A percentile compares a stretch with the other conserved stretches of the same genome.
Conservation (phyloP, 75 land plant species). For the Pseudotsuga menziesii region DNA sequence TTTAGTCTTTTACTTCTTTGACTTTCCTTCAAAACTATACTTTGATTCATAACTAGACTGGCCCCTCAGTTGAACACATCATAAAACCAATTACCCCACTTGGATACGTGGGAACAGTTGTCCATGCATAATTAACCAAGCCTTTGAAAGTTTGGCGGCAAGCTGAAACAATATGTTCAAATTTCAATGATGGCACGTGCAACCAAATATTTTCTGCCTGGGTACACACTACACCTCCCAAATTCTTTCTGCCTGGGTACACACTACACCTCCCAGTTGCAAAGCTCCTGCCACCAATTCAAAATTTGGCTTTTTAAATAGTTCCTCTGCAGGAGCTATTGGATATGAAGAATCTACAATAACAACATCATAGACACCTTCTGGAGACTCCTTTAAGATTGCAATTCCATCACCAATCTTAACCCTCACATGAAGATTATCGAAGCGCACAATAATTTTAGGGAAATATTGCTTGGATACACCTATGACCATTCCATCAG, state of each 20-base stretch:
- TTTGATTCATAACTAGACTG: too few relatives aligned
- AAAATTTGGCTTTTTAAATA: constrained; percentile 97
- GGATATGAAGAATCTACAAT: constrained; percentile 99
- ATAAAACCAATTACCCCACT: constrained; percentile 99
- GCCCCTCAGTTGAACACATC: constrained; percentile 98
- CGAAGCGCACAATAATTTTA: too few relatives aligned
- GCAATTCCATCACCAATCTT: too few relatives aligned
- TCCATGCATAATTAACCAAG: constrained; percentile 86
- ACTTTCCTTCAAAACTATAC: too few relatives aligned
- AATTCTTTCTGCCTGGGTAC: too few relatives aligned
- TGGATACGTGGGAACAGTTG: constrained; percentile 2
- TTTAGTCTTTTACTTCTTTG: too few relatives aligned
- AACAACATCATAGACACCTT: constrained; percentile 92
- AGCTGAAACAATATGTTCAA: constrained; percentile 66
- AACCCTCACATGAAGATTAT: too few relatives aligned
- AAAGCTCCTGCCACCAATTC: constrained; percentile 76
- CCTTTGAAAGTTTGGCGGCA: constrained; percentile 93
- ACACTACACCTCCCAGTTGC: too few relatives aligned
- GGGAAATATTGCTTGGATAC: too few relatives aligned
- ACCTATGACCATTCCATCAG: too few relatives aligned
- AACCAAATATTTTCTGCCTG: constrained; percentile 99
- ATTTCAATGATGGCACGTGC: constrained; percentile 94
- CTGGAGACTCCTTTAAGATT: too few relatives aligned
- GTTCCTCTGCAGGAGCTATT: constrained; percentile 93
- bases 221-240: constrained; percentile 97